Percentiles rank a stretch among this genome's conserved stretches.
Conservation (phyloP, 805 yeast genomes). For the Sugiyamaella valdiviana region DNA sequence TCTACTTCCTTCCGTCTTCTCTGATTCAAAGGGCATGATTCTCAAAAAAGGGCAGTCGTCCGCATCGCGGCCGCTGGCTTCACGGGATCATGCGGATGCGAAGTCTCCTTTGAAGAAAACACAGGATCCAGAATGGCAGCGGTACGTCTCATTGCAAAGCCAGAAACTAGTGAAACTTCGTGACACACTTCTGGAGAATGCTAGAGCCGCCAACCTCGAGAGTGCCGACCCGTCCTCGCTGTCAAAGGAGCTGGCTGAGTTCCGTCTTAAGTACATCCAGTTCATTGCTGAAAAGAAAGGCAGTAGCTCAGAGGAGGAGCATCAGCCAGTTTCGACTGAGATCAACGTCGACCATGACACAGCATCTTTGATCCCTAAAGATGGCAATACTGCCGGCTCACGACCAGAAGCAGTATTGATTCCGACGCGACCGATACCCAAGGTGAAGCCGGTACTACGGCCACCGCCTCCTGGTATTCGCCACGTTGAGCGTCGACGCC, state of each 20-base stretch:
- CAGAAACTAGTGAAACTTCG: conserved; percentile 9
- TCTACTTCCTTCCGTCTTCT: too few species aligned
- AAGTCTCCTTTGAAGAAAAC: not conserved
- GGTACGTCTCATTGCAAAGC: not conserved
- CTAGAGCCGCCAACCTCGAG: conserved; percentile 3
- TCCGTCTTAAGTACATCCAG: conserved; percentile 7
- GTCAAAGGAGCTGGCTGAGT: conserved; percentile 4
- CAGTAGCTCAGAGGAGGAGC: too few species aligned
- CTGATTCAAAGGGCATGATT: too few species aligned
- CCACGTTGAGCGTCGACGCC: too few species aligned
- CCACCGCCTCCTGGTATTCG: too few species aligned
- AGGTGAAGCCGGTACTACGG: too few species aligned
- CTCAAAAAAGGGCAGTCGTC: not conserved
- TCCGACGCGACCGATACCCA: too few species aligned
- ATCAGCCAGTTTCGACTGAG: too few species aligned
- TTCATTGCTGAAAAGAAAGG: conserved; percentile 1
- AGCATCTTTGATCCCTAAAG: too few species aligned
- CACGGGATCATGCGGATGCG: not conserved
- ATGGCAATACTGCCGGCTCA: too few species aligned
- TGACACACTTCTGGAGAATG: conserved; percentile 6
- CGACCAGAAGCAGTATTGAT: too few species aligned
- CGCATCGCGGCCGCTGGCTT: not conserved
- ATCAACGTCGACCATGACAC: too few species aligned
- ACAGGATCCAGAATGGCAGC: not conserved
- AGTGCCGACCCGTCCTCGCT: conserved; percentile 3